Percentiles rank a stretch among this genome's conserved stretches.
These are phyloP conservation scores for Diplotaxis tenuifolia DNA, from an alignment of 345 rosid species.

Conservation along the genomic window DNA sequence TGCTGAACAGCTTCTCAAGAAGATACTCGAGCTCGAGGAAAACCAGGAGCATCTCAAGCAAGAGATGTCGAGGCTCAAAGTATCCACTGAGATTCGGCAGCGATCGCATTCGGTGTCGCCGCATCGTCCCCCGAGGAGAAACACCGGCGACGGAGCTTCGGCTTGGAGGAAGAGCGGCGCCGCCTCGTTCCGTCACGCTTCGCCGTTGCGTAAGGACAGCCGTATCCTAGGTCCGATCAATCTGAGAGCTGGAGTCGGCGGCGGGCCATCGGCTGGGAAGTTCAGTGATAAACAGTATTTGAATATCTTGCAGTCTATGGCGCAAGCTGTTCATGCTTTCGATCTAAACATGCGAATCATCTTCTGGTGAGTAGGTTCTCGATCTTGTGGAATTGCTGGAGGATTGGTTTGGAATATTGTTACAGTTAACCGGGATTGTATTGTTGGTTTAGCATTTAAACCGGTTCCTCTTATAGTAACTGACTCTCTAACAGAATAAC, in stretches of 20 bases:
- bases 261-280: slow-evolving; percentile 51
- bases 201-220: slow-evolving; percentile 86
- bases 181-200: slow-evolving; percentile 68
- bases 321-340: slow-evolving; percentile 84
- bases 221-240: slow-evolving; percentile 35
- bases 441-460: neutral
- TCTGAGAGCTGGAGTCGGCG: slow-evolving; percentile 22
- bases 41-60: slow-evolving; percentile 77
- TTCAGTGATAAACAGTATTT: slow-evolving; percentile 69
- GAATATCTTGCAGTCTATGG: slow-evolving; percentile 94
- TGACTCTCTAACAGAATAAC: neutral
- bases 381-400: neutral
- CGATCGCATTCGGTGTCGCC: slow-evolving; percentile 95
- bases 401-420: neutral
- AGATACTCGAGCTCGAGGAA: slow-evolving; percentile 84
- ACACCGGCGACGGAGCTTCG: slow-evolving; percentile 29
- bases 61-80: slow-evolving; percentile 75
- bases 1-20: slow-evolving; percentile 71
- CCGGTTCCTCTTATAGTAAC: neutral
- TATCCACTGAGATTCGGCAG: slow-evolving; percentile 47
- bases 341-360: slow-evolving; percentile 61
- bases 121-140: slow-evolving; percentile 53
- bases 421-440: neutral
- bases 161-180: slow-evolving; percentile 58
- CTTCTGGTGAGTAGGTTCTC: slow-evolving; percentile 68